phyloP scores from a whole-genome alignment of 495 filamentous ascomycete species.

The Aspergillus carlsbadensis region DNA sequence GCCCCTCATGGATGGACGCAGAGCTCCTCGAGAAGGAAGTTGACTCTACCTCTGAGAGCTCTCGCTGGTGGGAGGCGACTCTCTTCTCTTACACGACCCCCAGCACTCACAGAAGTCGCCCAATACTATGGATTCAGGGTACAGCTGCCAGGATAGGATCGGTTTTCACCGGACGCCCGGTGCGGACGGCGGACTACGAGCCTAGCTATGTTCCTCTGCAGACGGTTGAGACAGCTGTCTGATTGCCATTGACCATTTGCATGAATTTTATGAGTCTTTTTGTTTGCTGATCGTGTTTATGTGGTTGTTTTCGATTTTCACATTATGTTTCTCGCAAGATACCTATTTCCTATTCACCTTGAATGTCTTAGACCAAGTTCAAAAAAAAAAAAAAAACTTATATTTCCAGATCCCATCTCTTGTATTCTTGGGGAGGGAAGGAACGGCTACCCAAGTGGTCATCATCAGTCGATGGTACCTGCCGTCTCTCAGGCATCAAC shows the following conservation, averaged over 20 bases:
- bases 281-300: background rate
- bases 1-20: slow-evolving; percentile 87
- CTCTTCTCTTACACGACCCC: slow-evolving; percentile 23
- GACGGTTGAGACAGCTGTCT: slow-evolving; percentile 41
- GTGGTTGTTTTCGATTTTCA: background rate
- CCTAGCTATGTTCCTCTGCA: slow-evolving; percentile 47
- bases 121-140: slow-evolving; percentile 22
- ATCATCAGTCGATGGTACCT: too few species aligned
- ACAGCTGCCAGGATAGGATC: slow-evolving; percentile 26
- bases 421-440: too few species aligned
- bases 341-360: background rate
- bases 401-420: too few species aligned
- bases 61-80: slow-evolving; percentile 35
- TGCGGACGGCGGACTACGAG: slow-evolving; percentile 25
- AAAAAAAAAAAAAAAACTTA: too few species aligned
- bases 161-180: slow-evolving; percentile 26
- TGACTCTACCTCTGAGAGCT: slow-evolving; percentile 8
- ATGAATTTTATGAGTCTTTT: slow-evolving; percentile 1
- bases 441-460: too few species aligned
- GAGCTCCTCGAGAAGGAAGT: slow-evolving; percentile 58
- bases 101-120: slow-evolving; percentile 13
- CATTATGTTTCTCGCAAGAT: background rate
- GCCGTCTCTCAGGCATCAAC: too few species aligned
- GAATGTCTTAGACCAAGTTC: background rate
- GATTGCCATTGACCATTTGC: background rate